Base-by-base conservation (phyloP, 495 filamentous ascomycete species). In the Hypoxylon fragiforme region DNA sequence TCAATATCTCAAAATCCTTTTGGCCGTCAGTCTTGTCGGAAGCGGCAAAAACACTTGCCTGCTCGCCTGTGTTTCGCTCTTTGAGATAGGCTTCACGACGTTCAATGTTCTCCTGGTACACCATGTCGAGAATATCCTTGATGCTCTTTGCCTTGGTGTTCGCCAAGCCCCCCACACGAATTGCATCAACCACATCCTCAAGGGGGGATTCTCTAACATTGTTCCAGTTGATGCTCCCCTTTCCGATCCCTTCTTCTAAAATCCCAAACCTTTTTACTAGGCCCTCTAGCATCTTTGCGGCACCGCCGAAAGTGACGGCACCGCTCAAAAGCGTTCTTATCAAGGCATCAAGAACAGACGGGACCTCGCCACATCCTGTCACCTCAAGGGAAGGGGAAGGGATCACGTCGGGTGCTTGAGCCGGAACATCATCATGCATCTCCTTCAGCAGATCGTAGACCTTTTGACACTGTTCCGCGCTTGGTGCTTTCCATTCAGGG, bases 311-410 rank as follows among this genome's bases (percentile, higher is more conserved):
- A 0, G 81, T 83, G 0, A 89, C 94, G 5, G 86, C 83, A 0
- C 87, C 88, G 65, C 89, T 95, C 18, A 96, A 78, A 3, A 86
- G 65, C 0, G 91, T 96, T 18, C 91, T 81, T 16, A 96, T 80
- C 0, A 98, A 73, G 0, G 92, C 94, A 64, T 97, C 94, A 0
- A 98, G 77, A 0, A 97, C 84, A 14, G 85, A 92, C 0, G 92
- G 92, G 0, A 97, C 94, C 68, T 98, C 92, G 11, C 94, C 94
- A 60, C 94, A 98, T 1, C 92, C 92, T 13, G 91, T 83, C 11
- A 91, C 80, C 2, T 86, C 85, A 1, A 89, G 70, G n/a, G 89
- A 90, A 0, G 94, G 89, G 6, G 78, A 70, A 0, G 90, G 90
- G 12, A 94, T 84, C 1, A 72, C 81, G 12, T 82, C 71, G 0